phyloP scores from a whole-genome alignment of 306 rosid genomes.

The Citrullus amarus region DNA sequence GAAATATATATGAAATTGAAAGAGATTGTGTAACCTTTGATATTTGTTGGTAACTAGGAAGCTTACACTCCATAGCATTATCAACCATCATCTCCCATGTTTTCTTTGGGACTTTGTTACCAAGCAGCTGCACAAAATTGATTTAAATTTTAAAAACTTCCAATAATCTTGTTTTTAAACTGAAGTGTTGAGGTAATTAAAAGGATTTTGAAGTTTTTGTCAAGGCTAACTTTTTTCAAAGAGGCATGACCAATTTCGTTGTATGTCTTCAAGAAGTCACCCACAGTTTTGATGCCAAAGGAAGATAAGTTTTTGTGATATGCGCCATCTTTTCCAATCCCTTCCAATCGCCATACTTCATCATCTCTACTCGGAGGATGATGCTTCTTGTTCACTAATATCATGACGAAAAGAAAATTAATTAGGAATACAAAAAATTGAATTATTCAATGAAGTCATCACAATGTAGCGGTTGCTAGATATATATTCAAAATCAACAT shows the following conservation, averaged over 20 bases:
- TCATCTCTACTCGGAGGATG: neutral
- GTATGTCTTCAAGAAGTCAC: neutral
- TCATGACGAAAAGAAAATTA: too few relatives aligned
- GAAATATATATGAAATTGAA: neutral
- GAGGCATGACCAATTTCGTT: neutral
- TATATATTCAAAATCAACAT: too few relatives aligned
- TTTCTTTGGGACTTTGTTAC: neutral
- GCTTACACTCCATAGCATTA: neutral
- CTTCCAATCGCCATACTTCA: neutral
- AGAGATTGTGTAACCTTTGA: neutral
- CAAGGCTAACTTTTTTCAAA: neutral
- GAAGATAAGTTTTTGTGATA: neutral
- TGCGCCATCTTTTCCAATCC: neutral
- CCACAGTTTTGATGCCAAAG: neutral
- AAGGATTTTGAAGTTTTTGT: neutral
- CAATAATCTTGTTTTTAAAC: too few relatives aligned
- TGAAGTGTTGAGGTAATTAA: neutral
- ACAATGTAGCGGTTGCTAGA: too few relatives aligned
- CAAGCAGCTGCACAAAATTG: neutral
- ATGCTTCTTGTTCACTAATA: neutral
- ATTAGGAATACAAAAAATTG: too few relatives aligned
- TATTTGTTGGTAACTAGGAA: neutral
- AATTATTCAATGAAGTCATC: too few relatives aligned
- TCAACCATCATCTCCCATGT: neutral
- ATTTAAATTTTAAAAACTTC: neutral